Base-by-base conservation (phyloP, 176 grass and related monocot genomes). In the Oryza punctata region DNA sequence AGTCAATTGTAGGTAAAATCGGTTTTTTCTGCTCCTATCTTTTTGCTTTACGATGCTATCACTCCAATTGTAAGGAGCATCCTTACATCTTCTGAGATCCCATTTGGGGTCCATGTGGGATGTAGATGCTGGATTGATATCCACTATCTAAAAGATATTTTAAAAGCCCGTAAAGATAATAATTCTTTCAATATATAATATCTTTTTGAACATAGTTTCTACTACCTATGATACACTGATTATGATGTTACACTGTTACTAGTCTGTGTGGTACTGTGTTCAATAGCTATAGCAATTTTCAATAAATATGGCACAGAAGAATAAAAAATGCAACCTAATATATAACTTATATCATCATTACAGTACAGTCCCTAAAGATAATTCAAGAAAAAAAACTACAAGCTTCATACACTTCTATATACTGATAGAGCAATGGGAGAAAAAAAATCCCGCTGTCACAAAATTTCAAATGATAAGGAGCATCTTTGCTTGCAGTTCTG, bases 331-430 rank as follows among this genome's bases (percentile, higher is more conserved):
- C 24, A 50, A 65, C 41, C 38, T 85, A 81, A 59, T 78, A 79
- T 76, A 77, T 52, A 65, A 14, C 16, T 64, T 50, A 67, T 70
- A 82, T 57, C 50, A 69, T 50, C 54, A 81, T n/a, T 72, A 76
- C 65, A 72, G 43, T 85, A 80, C 77, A 76, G 25, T 76, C 38
- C 70, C 49, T 81, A 19, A 27, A 41, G 50, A 66, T 89, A 81
- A 24, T 71, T 81, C 9, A 81, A 81, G 57, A 66, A 72, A 81
- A 76, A 66, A 72, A 72, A 81, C 82, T 65, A 47, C 67, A 85
- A 54, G 70, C 30, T 85, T 9, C 0, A 12, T 25, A 77, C 72
- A 71, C 70, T 76, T 59, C 14, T 30, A 35, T 37, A 57, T n/a
- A 64, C 64, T 13, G 26, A 65, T 27, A 76, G 12, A 77, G 68